Evolutionary conservation across 257 asterid genomes (phyloP).

Genomic region (Salvia hispanica): DNA sequence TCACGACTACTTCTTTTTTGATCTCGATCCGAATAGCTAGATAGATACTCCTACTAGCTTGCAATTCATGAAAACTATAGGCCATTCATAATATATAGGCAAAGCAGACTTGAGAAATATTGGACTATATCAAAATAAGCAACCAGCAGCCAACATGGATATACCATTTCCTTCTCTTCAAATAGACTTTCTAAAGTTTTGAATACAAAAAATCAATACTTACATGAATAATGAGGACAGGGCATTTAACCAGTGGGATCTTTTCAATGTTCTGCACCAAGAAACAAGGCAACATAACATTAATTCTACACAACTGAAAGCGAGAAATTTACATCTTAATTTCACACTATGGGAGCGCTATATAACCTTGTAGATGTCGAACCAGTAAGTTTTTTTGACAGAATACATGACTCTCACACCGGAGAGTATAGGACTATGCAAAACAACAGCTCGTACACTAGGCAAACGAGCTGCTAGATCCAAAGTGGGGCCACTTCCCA

Average conservation of each 20-base stretch:
- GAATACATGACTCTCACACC: slow-evolving; percentile 72
- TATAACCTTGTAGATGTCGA: slow-evolving; percentile 66
- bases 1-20: neutral
- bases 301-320: slow-evolving; percentile 8
- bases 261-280: slow-evolving; percentile 76
- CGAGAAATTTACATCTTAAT: neutral
- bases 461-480: slow-evolving; percentile 60
- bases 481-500: slow-evolving; percentile 67
- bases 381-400: slow-evolving; percentile 59
- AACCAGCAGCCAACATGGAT: too few relatives aligned
- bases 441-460: slow-evolving; percentile 55
- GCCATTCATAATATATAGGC: too few relatives aligned
- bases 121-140: too few relatives aligned
- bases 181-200: neutral
- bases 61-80: too few relatives aligned
- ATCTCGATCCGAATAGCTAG: neutral
- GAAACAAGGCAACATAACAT: slow-evolving; percentile 2
- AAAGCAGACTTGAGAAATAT: too few relatives aligned
- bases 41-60: too few relatives aligned
- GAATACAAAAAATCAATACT: slow-evolving; percentile 31
- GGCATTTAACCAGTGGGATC: slow-evolving; percentile 54
- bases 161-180: too few relatives aligned
- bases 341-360: neutral
- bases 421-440: slow-evolving; percentile 65
- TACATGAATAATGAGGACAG: slow-evolving; percentile 79